These are phyloP conservation scores for Cryptococcus maquisensis DNA, from an alignment of 1,284 basidiomycete genomes.

Conservation along the genomic window DNA sequence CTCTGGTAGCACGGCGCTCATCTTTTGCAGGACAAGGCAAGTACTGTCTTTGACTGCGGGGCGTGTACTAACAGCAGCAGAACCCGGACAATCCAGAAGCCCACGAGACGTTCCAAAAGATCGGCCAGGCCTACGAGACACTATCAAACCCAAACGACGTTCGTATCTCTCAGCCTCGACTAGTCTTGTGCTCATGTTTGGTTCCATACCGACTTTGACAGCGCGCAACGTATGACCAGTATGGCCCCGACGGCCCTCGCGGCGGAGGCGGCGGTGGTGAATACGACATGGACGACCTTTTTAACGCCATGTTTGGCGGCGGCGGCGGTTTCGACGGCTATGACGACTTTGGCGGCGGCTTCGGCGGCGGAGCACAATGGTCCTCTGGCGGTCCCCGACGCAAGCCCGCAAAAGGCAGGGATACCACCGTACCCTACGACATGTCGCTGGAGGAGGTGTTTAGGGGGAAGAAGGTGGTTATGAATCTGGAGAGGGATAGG, in stretches of 20 bases:
- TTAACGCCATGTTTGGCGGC: conserved; percentile 69
- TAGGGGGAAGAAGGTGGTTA: conserved; percentile 81
- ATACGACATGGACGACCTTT: conserved; percentile 66
- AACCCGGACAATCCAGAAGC: conserved; percentile 55
- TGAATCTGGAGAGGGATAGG: conserved; percentile 82
- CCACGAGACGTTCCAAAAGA: conserved; percentile 74
- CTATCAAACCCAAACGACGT: conserved; percentile 65
- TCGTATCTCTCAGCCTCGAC: not conserved
- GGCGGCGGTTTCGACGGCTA: conserved; percentile 50
- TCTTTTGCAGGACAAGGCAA: conserved; percentile 53
- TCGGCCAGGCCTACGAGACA: conserved; percentile 86
- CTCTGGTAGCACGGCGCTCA: not conserved
- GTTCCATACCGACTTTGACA: conserved; percentile 31
- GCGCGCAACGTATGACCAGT: conserved; percentile 73
- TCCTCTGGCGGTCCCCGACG: conserved; percentile 51
- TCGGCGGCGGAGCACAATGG: conserved; percentile 31
- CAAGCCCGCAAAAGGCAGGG: conserved; percentile 54
- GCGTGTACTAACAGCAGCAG: conserved; percentile 13
- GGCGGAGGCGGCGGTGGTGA: conserved; percentile 55
- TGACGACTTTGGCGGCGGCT: conserved; percentile 50
- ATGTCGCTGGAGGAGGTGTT: conserved; percentile 91
- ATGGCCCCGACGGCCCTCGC: conserved; percentile 60
- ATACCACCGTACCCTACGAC: conserved; percentile 73
- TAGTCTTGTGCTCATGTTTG: not conserved
- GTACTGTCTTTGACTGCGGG: conserved; percentile 1